A percentile compares a stretch with the other conserved stretches of the same genome.
Conservation (phyloP, 2,329 filamentous ascomycete genomes). For the Hypoxylon rubiginosum region DNA sequence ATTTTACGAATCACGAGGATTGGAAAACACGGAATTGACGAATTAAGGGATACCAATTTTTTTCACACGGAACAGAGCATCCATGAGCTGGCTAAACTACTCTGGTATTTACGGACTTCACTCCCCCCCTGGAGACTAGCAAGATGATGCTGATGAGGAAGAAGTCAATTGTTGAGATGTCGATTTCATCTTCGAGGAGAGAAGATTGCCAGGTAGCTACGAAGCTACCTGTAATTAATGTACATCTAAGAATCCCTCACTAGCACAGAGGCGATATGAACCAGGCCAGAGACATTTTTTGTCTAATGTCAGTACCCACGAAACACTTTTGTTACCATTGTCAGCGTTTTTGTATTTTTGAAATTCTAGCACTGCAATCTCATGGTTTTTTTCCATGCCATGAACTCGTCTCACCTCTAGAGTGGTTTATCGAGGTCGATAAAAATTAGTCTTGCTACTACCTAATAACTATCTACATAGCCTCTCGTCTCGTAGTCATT, state of each 20-base stretch:
- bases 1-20: slow-evolving; percentile 18
- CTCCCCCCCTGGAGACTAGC: not conserved
- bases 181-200: not conserved
- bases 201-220: not conserved
- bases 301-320: not conserved
- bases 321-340: not conserved
- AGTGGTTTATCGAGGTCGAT: not conserved
- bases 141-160: not conserved
- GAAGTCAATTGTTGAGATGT: not conserved
- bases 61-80: not conserved
- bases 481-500: not conserved
- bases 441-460: not conserved
- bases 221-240: not conserved
- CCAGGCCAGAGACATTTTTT: not conserved
- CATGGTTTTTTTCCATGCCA: not conserved
- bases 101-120: not conserved
- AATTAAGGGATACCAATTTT: slow-evolving; percentile 26
- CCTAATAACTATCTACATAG: not conserved
- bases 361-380: not conserved
- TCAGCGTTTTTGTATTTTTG: not conserved
- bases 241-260: not conserved
- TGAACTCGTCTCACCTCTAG: not conserved
- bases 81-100: not conserved
- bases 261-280: not conserved
- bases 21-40: slow-evolving; percentile 15